These are phyloP conservation scores for Arachnomyces sp. DNA, from an alignment of 2,329 filamentous ascomycete genomes.

Conservation along the genomic window DNA sequence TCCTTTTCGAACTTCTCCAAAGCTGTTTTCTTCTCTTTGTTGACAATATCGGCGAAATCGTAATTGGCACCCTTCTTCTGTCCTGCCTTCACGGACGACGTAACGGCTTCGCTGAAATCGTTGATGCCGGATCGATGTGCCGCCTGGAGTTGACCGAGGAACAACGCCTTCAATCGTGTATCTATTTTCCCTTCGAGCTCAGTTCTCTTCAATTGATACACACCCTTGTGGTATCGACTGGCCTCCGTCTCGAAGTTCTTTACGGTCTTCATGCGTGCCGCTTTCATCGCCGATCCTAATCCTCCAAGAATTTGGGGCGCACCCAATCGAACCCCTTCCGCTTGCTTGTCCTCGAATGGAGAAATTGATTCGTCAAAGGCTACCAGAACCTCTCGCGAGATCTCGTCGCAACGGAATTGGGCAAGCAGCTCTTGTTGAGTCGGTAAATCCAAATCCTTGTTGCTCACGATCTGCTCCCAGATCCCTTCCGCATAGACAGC, in stretches of 20 bases:
- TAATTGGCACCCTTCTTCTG: constrained; percentile 88
- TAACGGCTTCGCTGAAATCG: constrained; percentile 80
- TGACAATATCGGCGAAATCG: constrained; percentile 92
- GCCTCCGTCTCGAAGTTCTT: constrained; percentile 85
- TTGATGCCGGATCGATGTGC: constrained; percentile 82
- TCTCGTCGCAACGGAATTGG: constrained; percentile 97
- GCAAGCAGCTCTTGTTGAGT: constrained; percentile 95
- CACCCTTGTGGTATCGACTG: constrained; percentile 91
- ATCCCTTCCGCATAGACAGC: constrained; percentile 86
- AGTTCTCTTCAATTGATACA: constrained; percentile 75
- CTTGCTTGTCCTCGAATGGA: constrained; percentile 81
- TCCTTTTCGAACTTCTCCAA: constrained; percentile 68
- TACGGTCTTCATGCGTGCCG: constrained; percentile 64
- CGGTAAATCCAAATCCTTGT: constrained; percentile 93
- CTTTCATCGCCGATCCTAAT: constrained; percentile 65
- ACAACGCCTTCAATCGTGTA: constrained; percentile 76
- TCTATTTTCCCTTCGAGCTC: constrained; percentile 87
- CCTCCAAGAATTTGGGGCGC: constrained; percentile 64
- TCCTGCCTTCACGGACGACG: constrained; percentile 76
- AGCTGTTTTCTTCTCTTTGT: constrained; percentile 68
- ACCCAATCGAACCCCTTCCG: constrained; percentile 65
- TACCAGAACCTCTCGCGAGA: constrained; percentile 77
- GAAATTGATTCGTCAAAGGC: constrained; percentile 73
- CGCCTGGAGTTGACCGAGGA: constrained; percentile 77
- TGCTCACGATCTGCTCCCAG: constrained; percentile 98